phyloP scores from a whole-genome alignment of 352 stramenopile species.

The Globisporangium nodosum region DNA sequence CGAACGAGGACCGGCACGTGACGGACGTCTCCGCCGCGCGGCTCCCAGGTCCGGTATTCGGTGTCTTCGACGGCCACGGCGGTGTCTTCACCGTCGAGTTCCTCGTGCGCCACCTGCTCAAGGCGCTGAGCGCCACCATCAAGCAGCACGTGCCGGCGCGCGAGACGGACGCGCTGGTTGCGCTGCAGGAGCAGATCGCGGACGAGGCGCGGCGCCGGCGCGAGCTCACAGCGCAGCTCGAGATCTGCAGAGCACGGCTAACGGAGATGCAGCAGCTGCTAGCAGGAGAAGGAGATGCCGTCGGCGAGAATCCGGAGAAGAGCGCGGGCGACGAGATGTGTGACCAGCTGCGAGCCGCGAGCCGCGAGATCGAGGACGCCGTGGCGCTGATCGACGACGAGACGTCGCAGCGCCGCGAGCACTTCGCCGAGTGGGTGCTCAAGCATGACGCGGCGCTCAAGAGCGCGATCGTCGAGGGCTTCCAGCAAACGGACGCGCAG shows the following conservation, averaged over 20 bases:
- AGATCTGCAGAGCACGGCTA: slow-evolving; percentile 24
- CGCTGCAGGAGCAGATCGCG: slow-evolving; percentile 11
- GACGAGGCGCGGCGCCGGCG: slow-evolving; percentile 21
- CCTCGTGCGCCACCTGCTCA: slow-evolving; percentile 36
- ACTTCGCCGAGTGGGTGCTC: slow-evolving; percentile 21
- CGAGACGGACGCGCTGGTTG: slow-evolving; percentile 14
- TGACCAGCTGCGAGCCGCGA: slow-evolving; percentile 19
- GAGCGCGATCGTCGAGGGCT: slow-evolving; percentile 29
- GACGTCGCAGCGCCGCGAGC: slow-evolving; percentile 15
- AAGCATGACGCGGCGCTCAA: slow-evolving; percentile 24
- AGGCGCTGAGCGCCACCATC: slow-evolving; percentile 21
- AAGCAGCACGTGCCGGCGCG: slow-evolving; percentile 24
- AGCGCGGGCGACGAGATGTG: slow-evolving; percentile 9
- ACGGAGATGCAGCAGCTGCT: slow-evolving; percentile 19
- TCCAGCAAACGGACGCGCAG: slow-evolving; percentile 32
- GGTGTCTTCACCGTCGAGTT: slow-evolving; percentile 47
- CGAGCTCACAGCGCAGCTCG: slow-evolving; percentile 26
- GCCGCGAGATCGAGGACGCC: slow-evolving; percentile 23
- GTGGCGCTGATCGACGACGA: slow-evolving; percentile 30
- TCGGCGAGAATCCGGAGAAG: neutral
- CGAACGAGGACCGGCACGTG: slow-evolving; percentile 56
- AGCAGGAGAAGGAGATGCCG: neutral
- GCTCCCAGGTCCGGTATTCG: slow-evolving; percentile 50
- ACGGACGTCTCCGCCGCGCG: slow-evolving; percentile 11
- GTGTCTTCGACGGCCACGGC: slow-evolving; percentile 57